phyloP scores from a whole-genome alignment of 164 flowering plant genomes.

The Pachysandra terminalis region DNA sequence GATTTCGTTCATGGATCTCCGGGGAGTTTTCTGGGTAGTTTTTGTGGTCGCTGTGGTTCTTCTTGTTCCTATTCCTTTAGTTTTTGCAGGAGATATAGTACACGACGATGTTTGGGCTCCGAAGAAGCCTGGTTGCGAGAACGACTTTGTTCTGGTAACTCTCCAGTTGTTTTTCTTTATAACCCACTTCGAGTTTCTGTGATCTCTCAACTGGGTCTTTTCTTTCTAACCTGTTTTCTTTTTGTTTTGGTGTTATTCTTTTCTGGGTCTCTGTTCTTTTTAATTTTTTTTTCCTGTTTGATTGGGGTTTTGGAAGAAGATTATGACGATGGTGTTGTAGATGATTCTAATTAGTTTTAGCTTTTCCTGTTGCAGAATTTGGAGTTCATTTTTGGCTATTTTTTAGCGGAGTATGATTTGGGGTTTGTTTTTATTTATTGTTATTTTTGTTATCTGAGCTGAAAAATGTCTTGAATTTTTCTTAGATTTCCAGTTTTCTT shows the following conservation, averaged over 20 bases:
- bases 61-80: conserved; percentile 25
- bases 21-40: conserved; percentile 17
- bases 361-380: too few relatives aligned
- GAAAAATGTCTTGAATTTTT: neutral
- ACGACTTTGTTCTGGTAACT: conserved; percentile 80
- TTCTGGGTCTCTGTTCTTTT: neutral
- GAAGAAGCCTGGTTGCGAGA: conserved; percentile 87
- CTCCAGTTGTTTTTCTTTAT: neutral
- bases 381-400: too few relatives aligned
- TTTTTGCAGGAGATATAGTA: conserved; percentile 72
- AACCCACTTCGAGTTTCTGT: conserved; percentile 17
- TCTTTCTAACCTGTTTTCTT: conserved; percentile 16
- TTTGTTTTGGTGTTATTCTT: neutral
- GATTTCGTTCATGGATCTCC: conserved; percentile 34
- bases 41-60: conserved; percentile 23
- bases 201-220: conserved; percentile 9
- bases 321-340: neutral
- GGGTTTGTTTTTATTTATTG: neutral
- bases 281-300: conserved; percentile 2
- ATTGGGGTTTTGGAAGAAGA: conserved; percentile 5
- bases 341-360: neutral
- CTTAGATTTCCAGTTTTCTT: neutral
- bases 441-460: too few relatives aligned
- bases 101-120: conserved; percentile 76
- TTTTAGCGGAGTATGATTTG: neutral